phyloP scores from a whole-genome alignment of 805 yeast species.

The Saturnispora mendoncae region DNA sequence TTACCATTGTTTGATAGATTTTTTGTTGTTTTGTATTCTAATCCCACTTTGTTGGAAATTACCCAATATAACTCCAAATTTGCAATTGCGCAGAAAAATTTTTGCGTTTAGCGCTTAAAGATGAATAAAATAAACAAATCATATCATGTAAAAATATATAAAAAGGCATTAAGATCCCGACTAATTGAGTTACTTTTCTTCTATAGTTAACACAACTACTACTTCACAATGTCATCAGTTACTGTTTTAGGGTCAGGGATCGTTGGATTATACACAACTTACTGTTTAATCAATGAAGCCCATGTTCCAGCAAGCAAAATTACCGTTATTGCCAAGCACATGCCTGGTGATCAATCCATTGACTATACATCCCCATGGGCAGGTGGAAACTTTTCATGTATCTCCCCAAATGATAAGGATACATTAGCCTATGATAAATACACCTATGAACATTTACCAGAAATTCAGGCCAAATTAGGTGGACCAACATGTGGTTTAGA shows the following conservation, averaged over 20 bases:
- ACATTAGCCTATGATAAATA: constrained; percentile 44
- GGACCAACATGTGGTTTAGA: constrained; percentile 47
- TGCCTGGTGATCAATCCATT: constrained; percentile 74
- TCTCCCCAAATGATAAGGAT: constrained; percentile 49
- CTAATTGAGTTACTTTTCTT: too few species aligned
- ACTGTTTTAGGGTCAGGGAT: constrained; percentile 49
- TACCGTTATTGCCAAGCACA: constrained; percentile 51
- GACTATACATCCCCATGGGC: constrained; percentile 80
- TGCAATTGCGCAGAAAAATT: neutral
- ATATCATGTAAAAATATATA: neutral
- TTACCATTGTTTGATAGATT: too few species aligned
- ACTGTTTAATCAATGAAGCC: constrained; percentile 36
- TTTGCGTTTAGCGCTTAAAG: neutral
- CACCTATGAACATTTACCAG: constrained; percentile 43
- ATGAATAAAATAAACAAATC: neutral
- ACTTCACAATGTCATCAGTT: constrained; percentile 12
- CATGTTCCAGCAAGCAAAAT: constrained; percentile 36
- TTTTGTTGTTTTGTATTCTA: neutral
- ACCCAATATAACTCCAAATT: neutral
- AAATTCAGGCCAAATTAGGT: constrained; percentile 40
- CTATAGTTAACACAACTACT: too few species aligned
- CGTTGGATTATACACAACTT: constrained; percentile 56
- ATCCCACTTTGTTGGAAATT: neutral
- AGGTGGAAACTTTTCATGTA: constrained; percentile 53
- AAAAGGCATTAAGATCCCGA: too few species aligned